Evolutionary conservation across 176 grass and related monocot species (phyloP).

Genomic region (Aegilops tauschii): DNA sequence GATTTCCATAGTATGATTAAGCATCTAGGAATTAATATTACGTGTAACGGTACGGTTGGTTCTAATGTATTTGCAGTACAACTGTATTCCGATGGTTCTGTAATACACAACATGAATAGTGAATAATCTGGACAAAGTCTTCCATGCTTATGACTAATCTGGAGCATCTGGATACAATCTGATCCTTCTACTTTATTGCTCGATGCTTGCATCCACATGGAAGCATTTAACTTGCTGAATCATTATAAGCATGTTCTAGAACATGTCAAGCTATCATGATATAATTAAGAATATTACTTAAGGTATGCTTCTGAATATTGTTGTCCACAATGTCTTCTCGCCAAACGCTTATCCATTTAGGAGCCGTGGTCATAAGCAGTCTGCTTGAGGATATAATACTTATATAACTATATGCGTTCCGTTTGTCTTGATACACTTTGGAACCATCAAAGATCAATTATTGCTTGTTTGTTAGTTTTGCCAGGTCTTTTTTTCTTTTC

Average conservation of each 20-base stretch:
- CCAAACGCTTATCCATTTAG: constrained; percentile 18
- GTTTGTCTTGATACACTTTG: neutral
- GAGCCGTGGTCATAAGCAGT: neutral
- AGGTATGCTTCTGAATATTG: neutral
- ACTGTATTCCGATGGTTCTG: neutral
- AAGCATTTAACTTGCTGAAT: neutral
- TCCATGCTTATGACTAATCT: neutral
- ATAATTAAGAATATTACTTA: constrained; percentile 5
- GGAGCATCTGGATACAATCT: neutral
- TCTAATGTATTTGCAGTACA: neutral
- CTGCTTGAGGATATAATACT: neutral
- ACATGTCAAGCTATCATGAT: constrained; percentile 25
- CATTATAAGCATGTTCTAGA: neutral
- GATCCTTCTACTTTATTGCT: neutral
- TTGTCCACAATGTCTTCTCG: neutral
- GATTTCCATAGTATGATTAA: neutral
- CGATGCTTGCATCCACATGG: constrained; percentile 17
- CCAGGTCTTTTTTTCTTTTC: neutral
- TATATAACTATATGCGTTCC: neutral
- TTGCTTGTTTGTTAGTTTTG: constrained; percentile 10
- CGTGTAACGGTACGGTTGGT: neutral
- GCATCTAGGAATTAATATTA: neutral
- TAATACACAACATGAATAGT: neutral
- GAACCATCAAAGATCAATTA: neutral
- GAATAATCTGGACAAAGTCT: constrained; percentile 4